phyloP scores from a whole-genome alignment of 805 yeast genomes.

The Kazachstania kunashirensis region DNA sequence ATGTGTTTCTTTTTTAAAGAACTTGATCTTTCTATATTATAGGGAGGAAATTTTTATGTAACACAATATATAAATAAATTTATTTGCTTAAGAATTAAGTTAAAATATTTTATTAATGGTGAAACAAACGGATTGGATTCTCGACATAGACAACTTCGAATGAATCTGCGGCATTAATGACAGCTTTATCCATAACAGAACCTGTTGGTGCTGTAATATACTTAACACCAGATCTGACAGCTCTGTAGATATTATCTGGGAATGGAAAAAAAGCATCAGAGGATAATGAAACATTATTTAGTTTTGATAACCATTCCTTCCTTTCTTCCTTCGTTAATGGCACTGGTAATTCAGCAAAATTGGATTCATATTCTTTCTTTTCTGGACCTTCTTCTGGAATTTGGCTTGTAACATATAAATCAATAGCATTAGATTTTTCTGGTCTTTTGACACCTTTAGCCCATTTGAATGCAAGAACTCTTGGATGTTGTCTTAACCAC shows the following conservation, averaged over 20 bases:
- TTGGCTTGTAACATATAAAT: constrained; percentile 82
- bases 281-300: constrained; percentile 79
- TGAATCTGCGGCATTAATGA: constrained; percentile 90
- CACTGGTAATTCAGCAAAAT: constrained; percentile 73
- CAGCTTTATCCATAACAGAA: constrained; percentile 95
- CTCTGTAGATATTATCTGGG: constrained; percentile 98
- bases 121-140: constrained; percentile 96
- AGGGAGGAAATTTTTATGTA: too few relatives aligned
- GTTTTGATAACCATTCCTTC: constrained; percentile 72
- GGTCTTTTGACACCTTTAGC: constrained; percentile 97
- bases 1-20: too few relatives aligned
- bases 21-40: too few relatives aligned
- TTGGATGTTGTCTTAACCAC: constrained; percentile 99
- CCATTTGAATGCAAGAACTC: constrained; percentile 88
- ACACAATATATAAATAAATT: too few relatives aligned
- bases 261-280: constrained; percentile 99
- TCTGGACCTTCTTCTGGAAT: constrained; percentile 90
- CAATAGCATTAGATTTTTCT: constrained; percentile 96
- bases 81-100: too few relatives aligned
- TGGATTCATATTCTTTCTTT: constrained; percentile 81
- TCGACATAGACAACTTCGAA: constrained; percentile 86
- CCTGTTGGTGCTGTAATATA: constrained; percentile 96
- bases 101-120: constrained; percentile 50
- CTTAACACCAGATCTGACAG: constrained; percentile 92
- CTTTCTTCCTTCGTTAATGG: constrained; percentile 80